A percentile compares a stretch with the other conserved stretches of the same genome.
Evolutionary conservation across 2,329 filamentous ascomycete genomes (phyloP).

Genomic region (Ophiostoma piceae): DNA sequence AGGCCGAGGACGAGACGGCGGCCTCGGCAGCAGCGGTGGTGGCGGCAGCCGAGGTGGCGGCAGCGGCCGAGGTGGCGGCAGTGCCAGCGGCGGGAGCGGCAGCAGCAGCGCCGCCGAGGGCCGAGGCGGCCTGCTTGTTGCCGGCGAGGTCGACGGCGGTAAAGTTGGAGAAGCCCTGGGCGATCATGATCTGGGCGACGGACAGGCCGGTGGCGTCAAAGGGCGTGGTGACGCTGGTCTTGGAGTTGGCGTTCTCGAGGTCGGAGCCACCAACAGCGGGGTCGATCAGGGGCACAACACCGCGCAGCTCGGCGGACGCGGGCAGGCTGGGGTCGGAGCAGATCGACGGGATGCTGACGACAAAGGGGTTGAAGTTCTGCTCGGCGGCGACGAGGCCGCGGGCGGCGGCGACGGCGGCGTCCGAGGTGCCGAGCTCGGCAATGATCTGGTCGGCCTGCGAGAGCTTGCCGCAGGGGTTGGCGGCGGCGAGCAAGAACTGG

Average conservation of each 20-base stretch:
- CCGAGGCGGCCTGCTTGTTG: conserved; percentile 26
- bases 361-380: conserved; percentile 45
- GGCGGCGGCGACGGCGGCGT: conserved; percentile 57
- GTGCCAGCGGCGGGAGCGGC: conserved; percentile 28
- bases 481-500: conserved; percentile 55
- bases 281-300: conserved; percentile 63
- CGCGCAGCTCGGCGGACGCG: conserved; percentile 54
- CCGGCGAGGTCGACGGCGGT: conserved; percentile 37
- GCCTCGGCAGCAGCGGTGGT: conserved; percentile 12
- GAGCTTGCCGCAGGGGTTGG: conserved; percentile 44
- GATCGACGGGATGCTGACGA: conserved; percentile 53
- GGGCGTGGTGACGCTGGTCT: conserved; percentile 46
- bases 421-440: conserved; percentile 52
- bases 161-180: conserved; percentile 60
- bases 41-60: background rate
- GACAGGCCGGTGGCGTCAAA: conserved; percentile 58
- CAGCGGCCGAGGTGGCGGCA: conserved; percentile 16
- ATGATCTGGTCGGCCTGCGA: conserved; percentile 61
- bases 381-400: conserved; percentile 29
- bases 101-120: conserved; percentile 29
- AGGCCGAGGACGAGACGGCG: background rate
- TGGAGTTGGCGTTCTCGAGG: conserved; percentile 56
- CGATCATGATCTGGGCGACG: conserved; percentile 58
- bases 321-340: conserved; percentile 61
- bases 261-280: conserved; percentile 55